These are phyloP conservation scores for Fusarium veterinarium DNA, from an alignment of 2,329 filamentous ascomycete genomes.

Conservation along the genomic window DNA sequence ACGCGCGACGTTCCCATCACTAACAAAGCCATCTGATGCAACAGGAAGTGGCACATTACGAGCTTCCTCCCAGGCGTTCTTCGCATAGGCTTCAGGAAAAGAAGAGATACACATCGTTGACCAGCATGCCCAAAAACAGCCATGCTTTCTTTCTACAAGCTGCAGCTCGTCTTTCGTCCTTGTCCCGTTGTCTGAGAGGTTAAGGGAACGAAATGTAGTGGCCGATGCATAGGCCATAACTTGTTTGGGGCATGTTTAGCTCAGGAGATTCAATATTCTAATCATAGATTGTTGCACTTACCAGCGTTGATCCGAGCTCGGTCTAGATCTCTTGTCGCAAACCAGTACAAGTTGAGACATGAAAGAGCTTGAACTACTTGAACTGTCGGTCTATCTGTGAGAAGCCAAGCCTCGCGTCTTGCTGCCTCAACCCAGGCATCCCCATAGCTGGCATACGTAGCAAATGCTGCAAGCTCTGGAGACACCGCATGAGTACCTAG, in stretches of 20 bases:
- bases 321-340: not conserved
- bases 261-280: fast-evolving
- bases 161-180: not conserved
- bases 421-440: not conserved
- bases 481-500: not conserved
- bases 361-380: not conserved
- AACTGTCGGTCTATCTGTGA: not conserved
- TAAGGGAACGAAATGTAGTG: not conserved
- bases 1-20: fast-evolving
- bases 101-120: not conserved
- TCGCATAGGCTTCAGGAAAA: not conserved
- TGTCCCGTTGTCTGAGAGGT: fast-evolving
- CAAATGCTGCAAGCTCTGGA: not conserved
- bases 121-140: not conserved
- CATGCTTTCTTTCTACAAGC: not conserved
- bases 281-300: not conserved
- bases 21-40: not conserved
- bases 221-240: not conserved
- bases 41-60: not conserved
- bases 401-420: not conserved
- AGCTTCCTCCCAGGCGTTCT: not conserved
- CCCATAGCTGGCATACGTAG: not conserved
- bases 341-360: not conserved
- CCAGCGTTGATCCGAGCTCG: not conserved
- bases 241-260: not conserved